These are phyloP conservation scores for Podila epigama DNA, from an alignment of 192 early-diverging fungal genomes.

Conservation along the genomic window DNA sequence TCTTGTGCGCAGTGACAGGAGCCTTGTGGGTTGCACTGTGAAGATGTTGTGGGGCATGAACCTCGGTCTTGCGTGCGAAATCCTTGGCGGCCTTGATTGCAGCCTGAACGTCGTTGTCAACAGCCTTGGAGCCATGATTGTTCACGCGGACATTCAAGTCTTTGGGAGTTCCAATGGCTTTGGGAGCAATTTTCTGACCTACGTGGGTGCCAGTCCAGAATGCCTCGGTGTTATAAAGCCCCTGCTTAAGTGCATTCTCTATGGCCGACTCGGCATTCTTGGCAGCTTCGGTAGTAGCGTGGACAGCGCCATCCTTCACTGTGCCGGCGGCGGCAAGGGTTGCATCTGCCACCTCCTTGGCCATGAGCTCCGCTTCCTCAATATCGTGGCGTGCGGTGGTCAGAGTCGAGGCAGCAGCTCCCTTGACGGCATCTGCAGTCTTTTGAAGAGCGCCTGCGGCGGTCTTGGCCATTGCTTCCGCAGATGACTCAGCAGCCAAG, in stretches of 20 bases:
- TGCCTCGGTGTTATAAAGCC: neutral
- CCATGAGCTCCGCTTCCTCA: neutral
- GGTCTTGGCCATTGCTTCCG: no score
- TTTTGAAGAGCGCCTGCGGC: no score
- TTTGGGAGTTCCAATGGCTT: no score
- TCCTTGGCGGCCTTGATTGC: slow-evolving; percentile 4
- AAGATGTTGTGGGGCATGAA: neutral
- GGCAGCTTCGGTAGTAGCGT: neutral
- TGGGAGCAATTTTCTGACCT: no score
- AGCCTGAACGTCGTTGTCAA: neutral
- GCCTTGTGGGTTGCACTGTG: neutral
- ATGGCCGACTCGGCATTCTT: no score
- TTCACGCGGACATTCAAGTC: no score
- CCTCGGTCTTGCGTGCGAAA: neutral
- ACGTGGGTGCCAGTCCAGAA: neutral
- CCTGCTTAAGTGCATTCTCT: no score
- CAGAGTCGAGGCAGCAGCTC: neutral
- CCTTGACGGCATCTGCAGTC: neutral
- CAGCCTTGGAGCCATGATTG: neutral
- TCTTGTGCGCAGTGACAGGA: neutral
- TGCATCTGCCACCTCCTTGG: no score
- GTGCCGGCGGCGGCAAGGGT: neutral
- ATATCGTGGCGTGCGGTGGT: neutral
- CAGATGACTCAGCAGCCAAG: no score
- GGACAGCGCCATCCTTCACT: neutral